These are phyloP conservation scores for Cotoneaster glaucophyllus DNA, from an alignment of 306 rosid species.

Conservation along the genomic window DNA sequence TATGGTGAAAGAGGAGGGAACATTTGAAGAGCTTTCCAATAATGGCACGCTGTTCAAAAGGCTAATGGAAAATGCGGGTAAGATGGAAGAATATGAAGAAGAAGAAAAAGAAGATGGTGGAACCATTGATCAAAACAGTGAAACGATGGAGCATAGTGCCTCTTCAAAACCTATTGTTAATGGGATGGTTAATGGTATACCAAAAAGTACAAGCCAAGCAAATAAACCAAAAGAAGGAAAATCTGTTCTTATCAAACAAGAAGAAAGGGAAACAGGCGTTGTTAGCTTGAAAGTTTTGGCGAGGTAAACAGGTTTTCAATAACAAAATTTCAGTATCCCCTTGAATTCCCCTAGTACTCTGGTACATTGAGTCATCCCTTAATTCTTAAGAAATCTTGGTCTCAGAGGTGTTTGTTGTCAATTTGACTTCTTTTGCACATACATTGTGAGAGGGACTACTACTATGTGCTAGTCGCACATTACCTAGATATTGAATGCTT, in stretches of 20 bases:
- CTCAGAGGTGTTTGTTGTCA: neutral
- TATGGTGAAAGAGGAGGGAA: slow-evolving; percentile 77
- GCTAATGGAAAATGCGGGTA: slow-evolving; percentile 94
- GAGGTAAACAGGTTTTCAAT: slow-evolving; percentile 35
- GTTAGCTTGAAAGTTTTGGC: slow-evolving; percentile 73
- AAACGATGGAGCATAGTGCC: slow-evolving; percentile 1
- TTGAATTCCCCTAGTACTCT: neutral
- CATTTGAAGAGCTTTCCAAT: slow-evolving; percentile 75
- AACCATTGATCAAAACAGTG: slow-evolving; percentile 14
- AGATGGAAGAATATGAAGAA: slow-evolving; percentile 61
- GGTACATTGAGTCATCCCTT: neutral
- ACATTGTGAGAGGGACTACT: neutral
- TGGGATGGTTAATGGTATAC: slow-evolving; percentile 30
- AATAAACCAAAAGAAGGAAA: slow-evolving; percentile 51
- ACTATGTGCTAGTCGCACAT: neutral
- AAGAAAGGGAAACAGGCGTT: slow-evolving; percentile 86
- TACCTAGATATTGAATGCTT: neutral
- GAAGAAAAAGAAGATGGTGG: slow-evolving; percentile 31
- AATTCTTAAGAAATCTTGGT: neutral
- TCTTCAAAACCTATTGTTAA: slow-evolving; percentile 26
- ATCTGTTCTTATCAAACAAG: slow-evolving; percentile 74
- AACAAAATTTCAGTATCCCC: neutral
- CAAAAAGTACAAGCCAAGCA: slow-evolving; percentile 30
- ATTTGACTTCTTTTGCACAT: neutral
- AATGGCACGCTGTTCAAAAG: slow-evolving; percentile 68